These are phyloP conservation scores for Fusarium gaditjirri DNA, from an alignment of 2,329 filamentous ascomycete genomes.

Conservation along the genomic window DNA sequence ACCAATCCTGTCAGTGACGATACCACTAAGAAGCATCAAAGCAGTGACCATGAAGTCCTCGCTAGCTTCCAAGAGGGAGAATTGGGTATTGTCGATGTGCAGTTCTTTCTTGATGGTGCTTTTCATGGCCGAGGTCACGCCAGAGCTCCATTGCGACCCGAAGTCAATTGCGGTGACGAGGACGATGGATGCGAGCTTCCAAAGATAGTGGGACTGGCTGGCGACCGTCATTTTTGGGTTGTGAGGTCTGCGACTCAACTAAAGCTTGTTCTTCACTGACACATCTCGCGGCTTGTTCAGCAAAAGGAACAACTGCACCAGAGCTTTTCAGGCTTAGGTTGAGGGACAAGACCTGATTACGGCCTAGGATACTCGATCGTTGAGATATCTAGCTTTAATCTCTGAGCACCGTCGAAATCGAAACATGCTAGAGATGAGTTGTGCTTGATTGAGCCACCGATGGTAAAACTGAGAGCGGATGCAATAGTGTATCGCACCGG, in stretches of 20 bases:
- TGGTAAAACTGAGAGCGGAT: no score
- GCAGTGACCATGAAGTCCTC: slow-evolving; percentile 70
- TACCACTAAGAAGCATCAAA: slow-evolving; percentile 63
- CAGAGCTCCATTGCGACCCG: slow-evolving; percentile 66
- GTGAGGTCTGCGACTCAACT: neutral
- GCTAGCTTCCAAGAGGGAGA: slow-evolving; percentile 66
- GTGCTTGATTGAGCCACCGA: no score
- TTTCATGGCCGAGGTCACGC: slow-evolving; percentile 69
- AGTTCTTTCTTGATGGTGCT: slow-evolving; percentile 68
- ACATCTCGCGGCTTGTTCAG: no score
- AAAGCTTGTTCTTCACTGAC: neutral
- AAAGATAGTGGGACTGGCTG: neutral
- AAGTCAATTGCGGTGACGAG: slow-evolving; percentile 65
- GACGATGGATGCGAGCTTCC: slow-evolving; percentile 52
- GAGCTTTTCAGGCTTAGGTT: no score
- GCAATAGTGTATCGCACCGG: no score
- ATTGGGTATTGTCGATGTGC: slow-evolving; percentile 68
- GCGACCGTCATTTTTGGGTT: neutral
- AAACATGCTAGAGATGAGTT: no score
- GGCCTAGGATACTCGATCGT: no score
- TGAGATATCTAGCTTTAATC: no score
- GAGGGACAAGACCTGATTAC: no score
- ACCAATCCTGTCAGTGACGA: slow-evolving; percentile 66
- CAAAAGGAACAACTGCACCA: no score
- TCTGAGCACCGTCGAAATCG: no score